phyloP scores from a whole-genome alignment of 441 rosid genomes.

The Populus trichocarpa region DNA sequence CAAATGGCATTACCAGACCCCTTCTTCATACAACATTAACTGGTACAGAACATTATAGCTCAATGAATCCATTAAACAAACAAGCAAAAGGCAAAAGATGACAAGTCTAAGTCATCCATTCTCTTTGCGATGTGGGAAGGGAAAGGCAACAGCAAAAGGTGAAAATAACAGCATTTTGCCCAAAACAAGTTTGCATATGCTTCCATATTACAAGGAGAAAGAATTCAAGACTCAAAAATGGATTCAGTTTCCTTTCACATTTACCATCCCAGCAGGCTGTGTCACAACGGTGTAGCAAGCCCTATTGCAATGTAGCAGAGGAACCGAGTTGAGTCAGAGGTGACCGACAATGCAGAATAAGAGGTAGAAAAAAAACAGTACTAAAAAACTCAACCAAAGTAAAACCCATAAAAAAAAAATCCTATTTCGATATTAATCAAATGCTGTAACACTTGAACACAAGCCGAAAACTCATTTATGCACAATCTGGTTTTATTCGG shows the following conservation, averaged over 20 bases:
- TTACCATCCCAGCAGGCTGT: conserved; percentile 40
- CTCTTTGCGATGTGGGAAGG: neutral
- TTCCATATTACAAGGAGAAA: conserved; percentile 9
- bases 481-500: neutral
- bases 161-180: neutral
- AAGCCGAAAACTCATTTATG: neutral
- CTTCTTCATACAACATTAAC: neutral
- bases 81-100: neutral
- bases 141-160: neutral
- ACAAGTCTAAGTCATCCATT: neutral
- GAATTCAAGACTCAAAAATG: neutral
- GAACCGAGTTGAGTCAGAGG: conserved; percentile 49
- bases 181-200: conserved; percentile 15
- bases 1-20: neutral
- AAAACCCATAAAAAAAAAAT: neutral
- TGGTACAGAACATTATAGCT: neutral
- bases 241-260: conserved; percentile 24
- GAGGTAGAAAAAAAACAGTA: neutral
- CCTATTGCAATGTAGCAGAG: conserved; percentile 54
- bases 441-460: neutral
- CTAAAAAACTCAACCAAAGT: neutral
- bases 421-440: neutral
- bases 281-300: conserved; percentile 88
- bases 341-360: conserved; percentile 4
- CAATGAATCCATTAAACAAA: neutral